Evolutionary conservation across 345 rosid genomes (phyloP).

Genomic region (Iberis pinnata): DNA sequence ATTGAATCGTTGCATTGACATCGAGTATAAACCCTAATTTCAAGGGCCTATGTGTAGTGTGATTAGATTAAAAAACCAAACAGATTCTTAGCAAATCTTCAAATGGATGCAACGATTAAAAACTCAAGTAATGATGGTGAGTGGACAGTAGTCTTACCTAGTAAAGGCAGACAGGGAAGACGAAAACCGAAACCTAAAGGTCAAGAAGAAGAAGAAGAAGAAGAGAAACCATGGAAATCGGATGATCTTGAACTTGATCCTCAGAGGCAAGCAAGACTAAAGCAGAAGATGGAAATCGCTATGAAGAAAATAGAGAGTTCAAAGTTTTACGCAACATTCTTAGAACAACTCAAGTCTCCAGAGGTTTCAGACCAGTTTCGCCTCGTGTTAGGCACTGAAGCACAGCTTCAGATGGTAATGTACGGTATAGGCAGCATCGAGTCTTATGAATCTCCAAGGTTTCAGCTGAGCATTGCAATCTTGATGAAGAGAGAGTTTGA

Average conservation of each 20-base stretch:
- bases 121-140: slow-evolving; percentile 38
- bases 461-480: slow-evolving; percentile 70
- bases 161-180: slow-evolving; percentile 41
- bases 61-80: background rate
- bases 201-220: slow-evolving; percentile 31
- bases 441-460: slow-evolving; percentile 60
- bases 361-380: slow-evolving; percentile 36
- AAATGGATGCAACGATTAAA: slow-evolving; percentile 24
- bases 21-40: slow-evolving; percentile 14
- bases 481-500: slow-evolving; percentile 62
- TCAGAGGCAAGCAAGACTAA: slow-evolving; percentile 44
- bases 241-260: slow-evolving; percentile 42
- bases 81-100: slow-evolving; percentile 4
- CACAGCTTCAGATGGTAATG: slow-evolving; percentile 51
- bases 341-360: slow-evolving; percentile 54
- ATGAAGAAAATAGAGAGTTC: slow-evolving; percentile 50
- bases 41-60: background rate
- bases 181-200: slow-evolving; percentile 20
- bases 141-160: slow-evolving; percentile 72
- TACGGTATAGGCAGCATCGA: slow-evolving; percentile 90
- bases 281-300: slow-evolving; percentile 44
- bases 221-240: slow-evolving; percentile 45
- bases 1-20: slow-evolving; percentile 6
- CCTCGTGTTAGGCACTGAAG: slow-evolving; percentile 51
- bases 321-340: slow-evolving; percentile 41